Percentiles rank a stretch among this genome's conserved stretches.
Conservation (phyloP, 2,329 filamentous ascomycete species). For the Cryphonectria carpinicola region DNA sequence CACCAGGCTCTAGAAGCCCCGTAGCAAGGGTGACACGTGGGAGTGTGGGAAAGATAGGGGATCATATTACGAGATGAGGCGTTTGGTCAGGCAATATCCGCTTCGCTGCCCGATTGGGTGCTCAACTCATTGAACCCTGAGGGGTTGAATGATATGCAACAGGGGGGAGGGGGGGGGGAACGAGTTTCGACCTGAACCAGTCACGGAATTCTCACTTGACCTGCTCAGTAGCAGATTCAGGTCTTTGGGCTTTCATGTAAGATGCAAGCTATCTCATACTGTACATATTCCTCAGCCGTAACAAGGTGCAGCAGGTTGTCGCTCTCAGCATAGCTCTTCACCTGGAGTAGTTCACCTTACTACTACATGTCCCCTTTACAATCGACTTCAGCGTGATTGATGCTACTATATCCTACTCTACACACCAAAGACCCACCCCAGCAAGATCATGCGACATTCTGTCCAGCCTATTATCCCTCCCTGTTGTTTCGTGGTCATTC, state of each 20-base stretch:
- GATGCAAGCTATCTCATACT: not conserved
- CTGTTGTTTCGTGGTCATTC: not conserved
- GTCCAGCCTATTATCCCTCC: not conserved
- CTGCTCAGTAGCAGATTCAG: not conserved
- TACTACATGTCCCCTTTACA: not conserved
- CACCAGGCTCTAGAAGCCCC: not conserved
- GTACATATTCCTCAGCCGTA: not conserved
- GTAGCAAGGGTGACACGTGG: not conserved
- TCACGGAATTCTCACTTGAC: not conserved
- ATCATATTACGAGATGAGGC: not conserved
- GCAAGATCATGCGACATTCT: not conserved
- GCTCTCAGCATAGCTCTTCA: not conserved
- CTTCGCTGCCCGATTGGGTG: not conserved
- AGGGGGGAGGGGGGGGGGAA: not conserved
- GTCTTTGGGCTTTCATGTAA: not conserved
- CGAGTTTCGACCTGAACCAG: not conserved
- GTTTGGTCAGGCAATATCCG: not conserved
- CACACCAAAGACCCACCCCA: not conserved
- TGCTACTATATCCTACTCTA: not conserved
- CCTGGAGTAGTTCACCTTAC: not conserved
- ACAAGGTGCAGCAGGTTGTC: not conserved
- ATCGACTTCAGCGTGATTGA: not conserved
- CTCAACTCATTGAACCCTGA: not conserved
- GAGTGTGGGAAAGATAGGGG: not conserved
- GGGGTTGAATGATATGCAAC: not conserved